Conservation (phyloP, 2,329 filamentous ascomycete species). For the Diplodia sapinea region DNA sequence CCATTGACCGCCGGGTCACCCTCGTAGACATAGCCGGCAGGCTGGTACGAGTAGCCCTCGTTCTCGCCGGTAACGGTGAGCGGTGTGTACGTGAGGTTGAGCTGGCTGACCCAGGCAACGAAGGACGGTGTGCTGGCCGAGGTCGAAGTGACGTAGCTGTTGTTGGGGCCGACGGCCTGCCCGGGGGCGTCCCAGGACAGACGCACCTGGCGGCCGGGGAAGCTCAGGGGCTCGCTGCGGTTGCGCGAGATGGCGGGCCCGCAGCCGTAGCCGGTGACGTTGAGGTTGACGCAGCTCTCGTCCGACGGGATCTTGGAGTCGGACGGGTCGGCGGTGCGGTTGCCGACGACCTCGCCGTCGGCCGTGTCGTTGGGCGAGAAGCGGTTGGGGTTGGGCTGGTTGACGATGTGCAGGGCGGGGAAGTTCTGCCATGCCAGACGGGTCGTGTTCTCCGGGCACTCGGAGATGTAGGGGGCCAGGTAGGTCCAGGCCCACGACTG, state of each 20-base stretch:
- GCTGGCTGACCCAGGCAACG: constrained; percentile 77
- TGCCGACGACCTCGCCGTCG: constrained; percentile 68
- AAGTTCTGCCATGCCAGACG: constrained; percentile 86
- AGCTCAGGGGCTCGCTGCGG: constrained; percentile 72
- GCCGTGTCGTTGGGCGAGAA: constrained; percentile 66
- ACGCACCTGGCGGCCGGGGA: constrained; percentile 73
- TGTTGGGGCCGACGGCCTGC: constrained; percentile 74
- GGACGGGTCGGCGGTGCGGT: constrained; percentile 62
- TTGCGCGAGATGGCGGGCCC: constrained; percentile 70
- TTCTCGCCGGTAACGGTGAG: constrained; percentile 69
- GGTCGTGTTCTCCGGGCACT: constrained; percentile 74
- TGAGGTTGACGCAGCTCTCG: constrained; percentile 65
- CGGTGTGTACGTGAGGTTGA: constrained; percentile 61
- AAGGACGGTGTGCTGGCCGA: constrained; percentile 65
- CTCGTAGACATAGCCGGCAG: constrained; percentile 69
- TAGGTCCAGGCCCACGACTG: constrained; percentile 87
- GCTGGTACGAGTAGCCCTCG: constrained; percentile 73
- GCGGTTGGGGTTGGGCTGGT: constrained; percentile 76
- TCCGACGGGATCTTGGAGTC: constrained; percentile 51
- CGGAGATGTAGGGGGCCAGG: constrained; percentile 79
- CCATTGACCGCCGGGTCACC: constrained; percentile 74
- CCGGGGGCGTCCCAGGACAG: constrained; percentile 76
- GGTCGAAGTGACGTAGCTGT: constrained; percentile 74
- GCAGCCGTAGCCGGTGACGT: constrained; percentile 63
- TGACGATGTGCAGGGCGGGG: constrained; percentile 71